Evolutionary conservation across 2,329 filamentous ascomycete species (phyloP), one percentile per base, ranked within the genome.

Genomic region (Capronia epimyces): DNA sequence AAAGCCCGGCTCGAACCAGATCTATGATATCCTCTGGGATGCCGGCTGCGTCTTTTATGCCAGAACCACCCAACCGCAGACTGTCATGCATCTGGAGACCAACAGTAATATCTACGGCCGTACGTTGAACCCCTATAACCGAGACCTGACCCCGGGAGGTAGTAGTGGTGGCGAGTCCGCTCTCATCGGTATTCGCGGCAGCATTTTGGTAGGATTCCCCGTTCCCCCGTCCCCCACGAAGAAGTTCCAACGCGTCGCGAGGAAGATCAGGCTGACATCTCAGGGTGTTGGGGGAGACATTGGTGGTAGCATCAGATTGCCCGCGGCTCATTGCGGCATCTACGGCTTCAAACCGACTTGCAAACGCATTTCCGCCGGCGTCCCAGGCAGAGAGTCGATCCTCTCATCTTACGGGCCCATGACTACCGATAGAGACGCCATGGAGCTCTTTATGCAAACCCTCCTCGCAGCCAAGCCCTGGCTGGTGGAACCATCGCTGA

Each of bases 141-240:
- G 66, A 1, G 69, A 66, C 1, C 62, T 81, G 20, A 76, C 76
- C 0, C 60, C 69, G 15, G 79, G 79, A 4, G 79, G 78, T 1
- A 76, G 72, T 3, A 77, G 74, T 5, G 79, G 79, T 36, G 79
- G 79, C 39, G 79, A 82, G 64, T 77, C 77, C 1, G 77, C 79
- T 0, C 63, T 81, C 2, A 49, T 80, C 10, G 78, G 71, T 1
- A 65, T 80, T 20, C 64, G 71, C 18, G 78, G 78, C 8, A 78
- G 73, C 10, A 43, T 53, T 15, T 53, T 36, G 43, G 51, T 53
- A 27, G n/a, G n/a, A n/a, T n/a, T n/a, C n/a, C n/a, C n/a, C n/a
- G n/a, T n/a, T n/a, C n/a, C n/a, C n/a, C n/a, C n/a, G n/a, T n/a
- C n/a, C n/a, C n/a, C n/a, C n/a, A n/a, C n/a, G n/a, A n/a, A n/a